Conservation (phyloP, 2,329 filamentous ascomycete genomes). For the Cladosporium austrohemisphaericum region DNA sequence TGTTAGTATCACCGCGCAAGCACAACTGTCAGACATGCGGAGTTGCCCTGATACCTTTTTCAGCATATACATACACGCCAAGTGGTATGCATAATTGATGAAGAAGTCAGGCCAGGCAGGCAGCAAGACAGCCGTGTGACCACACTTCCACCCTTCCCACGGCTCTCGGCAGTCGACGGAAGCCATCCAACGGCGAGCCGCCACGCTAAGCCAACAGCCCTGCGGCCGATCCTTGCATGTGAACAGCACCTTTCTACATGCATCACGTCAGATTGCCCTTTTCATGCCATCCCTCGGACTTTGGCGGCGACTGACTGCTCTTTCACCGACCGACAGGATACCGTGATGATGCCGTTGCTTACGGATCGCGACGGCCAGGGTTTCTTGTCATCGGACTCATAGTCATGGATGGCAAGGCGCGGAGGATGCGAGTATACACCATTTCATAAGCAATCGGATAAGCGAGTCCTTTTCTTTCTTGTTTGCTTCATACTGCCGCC, state of each 20-base stretch:
- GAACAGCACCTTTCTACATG: neutral
- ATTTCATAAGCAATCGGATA: no score
- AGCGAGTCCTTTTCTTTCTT: no score
- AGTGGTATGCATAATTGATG: neutral
- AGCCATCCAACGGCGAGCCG: neutral
- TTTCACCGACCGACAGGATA: neutral
- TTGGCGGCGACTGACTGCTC: conserved; percentile 1
- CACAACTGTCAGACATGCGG: neutral
- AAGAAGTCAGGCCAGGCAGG: conserved; percentile 1
- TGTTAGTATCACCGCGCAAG: neutral
- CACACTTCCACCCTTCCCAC: neutral
- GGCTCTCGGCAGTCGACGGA: conserved; percentile 4
- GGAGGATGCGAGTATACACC: no score
- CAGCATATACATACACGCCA: neutral
- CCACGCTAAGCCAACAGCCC: conserved; percentile 3
- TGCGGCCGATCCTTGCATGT: conserved; percentile 7
- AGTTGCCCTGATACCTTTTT: neutral
- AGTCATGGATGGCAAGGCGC: no score
- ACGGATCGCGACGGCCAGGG: no score
- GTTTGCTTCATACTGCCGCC: no score
- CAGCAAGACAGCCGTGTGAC: conserved; percentile 9
- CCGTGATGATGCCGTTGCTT: conserved; percentile 8
- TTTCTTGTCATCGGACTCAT: neutral
- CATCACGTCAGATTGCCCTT: conserved; percentile 14
- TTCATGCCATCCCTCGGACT: neutral